Base-by-base conservation (phyloP, 1,139 yeast genomes). In the Taphrina pruni region DNA sequence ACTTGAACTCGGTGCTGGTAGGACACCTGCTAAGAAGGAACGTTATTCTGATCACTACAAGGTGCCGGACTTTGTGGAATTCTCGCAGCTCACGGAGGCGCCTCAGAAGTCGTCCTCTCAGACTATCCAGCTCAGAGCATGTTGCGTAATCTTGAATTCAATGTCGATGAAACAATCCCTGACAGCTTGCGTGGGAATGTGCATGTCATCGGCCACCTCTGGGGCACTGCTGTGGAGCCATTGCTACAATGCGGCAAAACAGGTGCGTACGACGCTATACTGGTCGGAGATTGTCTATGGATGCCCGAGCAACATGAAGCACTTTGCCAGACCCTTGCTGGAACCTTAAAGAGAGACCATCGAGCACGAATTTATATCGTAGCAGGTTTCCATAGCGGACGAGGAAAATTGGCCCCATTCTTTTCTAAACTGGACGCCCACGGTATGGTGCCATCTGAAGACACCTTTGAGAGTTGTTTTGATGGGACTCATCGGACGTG, bases 11-110 rank as follows among this genome's bases (percentile, higher is more conserved):
- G 67, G 67, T 14, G 67, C 67, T 2, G 67, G 55, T 17, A 43
- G 7, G 46, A 35, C 36, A 11, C 2, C 12, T 45, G 12, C n/a
- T 12, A 45, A 7, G 20, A 6, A 7, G 20, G 1, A 17, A 14
- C n/a, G 20, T 45, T 45, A 43, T 14, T 12, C 48, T 21, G 20
- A 50, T 26, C 20, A 20, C 17, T 6, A 6, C 45, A 26, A 58
- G 62, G 62, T 9, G 55, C 67, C 11, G 67, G 67, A 6, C 56
- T 64, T 11, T 64, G 67, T 35, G 67, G 67, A 6, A 64, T 64
- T 7, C 39, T 64, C 7, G 67, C 67, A n/a, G 56, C 35, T 20
- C 17, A 26, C 7, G 39, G 21, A 7, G 67, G 61, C 21, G 67
- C 67, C 7, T n/a, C n/a, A 12, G 54, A 54, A 14, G 56, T 48